Evolutionary conservation across 75 land plant genomes (phyloP).

Genomic region (Picea sitchensis): DNA sequence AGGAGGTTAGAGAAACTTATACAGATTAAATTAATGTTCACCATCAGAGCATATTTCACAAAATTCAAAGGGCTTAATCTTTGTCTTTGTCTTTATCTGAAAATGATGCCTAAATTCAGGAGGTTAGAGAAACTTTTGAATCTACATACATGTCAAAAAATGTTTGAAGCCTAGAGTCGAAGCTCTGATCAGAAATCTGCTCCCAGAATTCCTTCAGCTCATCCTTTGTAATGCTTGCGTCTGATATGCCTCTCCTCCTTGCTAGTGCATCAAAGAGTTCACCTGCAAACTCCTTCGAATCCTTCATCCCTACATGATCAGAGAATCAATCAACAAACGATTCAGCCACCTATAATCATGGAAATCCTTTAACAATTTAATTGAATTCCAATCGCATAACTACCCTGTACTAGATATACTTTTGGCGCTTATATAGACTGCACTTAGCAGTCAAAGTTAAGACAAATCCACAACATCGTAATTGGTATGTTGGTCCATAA

Average conservation of each 20-base stretch:
- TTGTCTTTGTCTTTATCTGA: no score
- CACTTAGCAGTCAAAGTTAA: not conserved
- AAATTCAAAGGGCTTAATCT: no score
- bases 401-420: not conserved
- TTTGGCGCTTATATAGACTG: not conserved
- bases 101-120: no score
- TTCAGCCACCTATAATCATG: not conserved
- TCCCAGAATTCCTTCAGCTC: conserved; percentile 71
- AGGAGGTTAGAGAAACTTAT: no score
- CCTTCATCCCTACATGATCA: conserved; percentile 62
- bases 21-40: no score
- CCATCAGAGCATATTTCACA: no score
- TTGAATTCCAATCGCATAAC: not conserved
- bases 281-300: conserved; percentile 69
- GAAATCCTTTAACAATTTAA: not conserved
- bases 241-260: conserved; percentile 43
- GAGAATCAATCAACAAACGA: conserved; percentile 1
- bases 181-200: conserved; percentile 69
- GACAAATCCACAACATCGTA: no score
- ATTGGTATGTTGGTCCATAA: no score
- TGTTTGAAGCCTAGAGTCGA: conserved; percentile 70
- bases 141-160: conserved; percentile 80
- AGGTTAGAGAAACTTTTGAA: not conserved
- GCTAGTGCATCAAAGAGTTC: conserved; percentile 65
- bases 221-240: conserved; percentile 30